Conservation (phyloP, 805 yeast species). For the Kluyveromyces dobzhanskii region DNA sequence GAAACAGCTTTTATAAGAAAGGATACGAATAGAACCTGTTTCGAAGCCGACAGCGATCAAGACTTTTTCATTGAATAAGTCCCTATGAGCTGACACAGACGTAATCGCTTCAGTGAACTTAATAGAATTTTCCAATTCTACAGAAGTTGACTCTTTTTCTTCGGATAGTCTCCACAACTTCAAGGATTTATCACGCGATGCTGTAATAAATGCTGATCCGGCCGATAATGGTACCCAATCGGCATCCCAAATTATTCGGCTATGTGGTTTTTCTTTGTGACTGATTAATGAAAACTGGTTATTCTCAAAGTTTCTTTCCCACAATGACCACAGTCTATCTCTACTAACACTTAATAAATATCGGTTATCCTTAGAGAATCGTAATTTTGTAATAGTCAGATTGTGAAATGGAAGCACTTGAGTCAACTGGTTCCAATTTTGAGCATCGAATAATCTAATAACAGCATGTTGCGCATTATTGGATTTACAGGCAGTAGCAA, state of each 20-base stretch:
- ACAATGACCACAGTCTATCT: constrained; percentile 77
- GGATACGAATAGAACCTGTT: constrained; percentile 48
- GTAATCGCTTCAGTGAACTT: constrained; percentile 56
- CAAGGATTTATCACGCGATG: constrained; percentile 74
- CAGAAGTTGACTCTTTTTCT: constrained; percentile 31
- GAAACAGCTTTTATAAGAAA: constrained; percentile 30
- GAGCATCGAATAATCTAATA: constrained; percentile 61
- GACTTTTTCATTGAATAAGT: constrained; percentile 22
- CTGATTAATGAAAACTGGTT: constrained; percentile 33
- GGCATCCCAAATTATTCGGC: constrained; percentile 93
- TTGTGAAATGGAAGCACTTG: constrained; percentile 60
- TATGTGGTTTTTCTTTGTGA: constrained; percentile 65
- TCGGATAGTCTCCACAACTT: constrained; percentile 56
- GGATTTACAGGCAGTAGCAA: constrained; percentile 91
- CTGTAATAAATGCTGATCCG: constrained; percentile 61
- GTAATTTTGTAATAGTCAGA: constrained; percentile 76
- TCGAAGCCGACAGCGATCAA: constrained; percentile 63
- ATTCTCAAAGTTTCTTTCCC: constrained; percentile 41
- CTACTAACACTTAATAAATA: constrained; percentile 73
- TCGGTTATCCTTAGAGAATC: constrained; percentile 61
- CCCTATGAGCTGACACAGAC: constrained; percentile 45
- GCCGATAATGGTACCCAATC: constrained; percentile 62
- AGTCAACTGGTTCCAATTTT: constrained; percentile 52
- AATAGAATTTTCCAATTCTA: constrained; percentile 26
- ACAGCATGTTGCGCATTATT: constrained; percentile 80